Percentiles rank a stretch among this genome's conserved stretches.
These are phyloP conservation scores for Asterophora lycoperdoides DNA, from an alignment of 768 basidiomycete genomes.

Conservation along the genomic window DNA sequence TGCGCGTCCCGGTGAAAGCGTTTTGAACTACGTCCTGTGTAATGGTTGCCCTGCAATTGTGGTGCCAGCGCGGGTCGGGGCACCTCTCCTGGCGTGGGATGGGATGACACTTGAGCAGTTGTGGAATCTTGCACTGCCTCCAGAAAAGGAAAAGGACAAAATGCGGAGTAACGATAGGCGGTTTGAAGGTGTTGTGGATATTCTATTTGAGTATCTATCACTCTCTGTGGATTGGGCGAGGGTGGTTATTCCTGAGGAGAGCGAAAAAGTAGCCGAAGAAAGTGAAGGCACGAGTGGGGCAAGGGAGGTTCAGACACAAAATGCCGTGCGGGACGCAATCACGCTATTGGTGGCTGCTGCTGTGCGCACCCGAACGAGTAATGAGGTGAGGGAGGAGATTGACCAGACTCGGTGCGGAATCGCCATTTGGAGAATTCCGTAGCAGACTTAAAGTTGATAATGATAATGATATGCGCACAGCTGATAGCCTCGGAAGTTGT, in stretches of 20 bases:
- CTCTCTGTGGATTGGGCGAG: slow-evolving; percentile 62
- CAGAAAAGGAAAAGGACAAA: slow-evolving; percentile 21
- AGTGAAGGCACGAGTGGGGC: slow-evolving; percentile 6
- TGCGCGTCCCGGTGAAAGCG: slow-evolving; percentile 56
- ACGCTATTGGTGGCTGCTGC: slow-evolving; percentile 51
- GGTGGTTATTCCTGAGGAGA: slow-evolving; percentile 27
- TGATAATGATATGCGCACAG: too few relatives aligned
- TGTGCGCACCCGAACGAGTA: slow-evolving; percentile 47
- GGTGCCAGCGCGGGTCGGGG: slow-evolving; percentile 53
- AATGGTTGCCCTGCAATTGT: slow-evolving; percentile 60
- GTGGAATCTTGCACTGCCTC: slow-evolving; percentile 47
- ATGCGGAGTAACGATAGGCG: slow-evolving; percentile 28
- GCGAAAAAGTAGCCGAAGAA: slow-evolving; percentile 4
- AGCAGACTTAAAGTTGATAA: too few relatives aligned
- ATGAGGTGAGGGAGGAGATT: slow-evolving; percentile 51
- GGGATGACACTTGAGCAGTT: slow-evolving; percentile 52
- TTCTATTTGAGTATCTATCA: slow-evolving; percentile 55
- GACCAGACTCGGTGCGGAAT: slow-evolving; percentile 57
- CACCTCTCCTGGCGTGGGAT: slow-evolving; percentile 65
- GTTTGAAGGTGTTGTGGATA: slow-evolving; percentile 51
- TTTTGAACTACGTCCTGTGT: slow-evolving; percentile 56
- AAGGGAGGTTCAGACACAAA: slow-evolving; percentile 29
- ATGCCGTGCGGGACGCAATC: slow-evolving; percentile 44
- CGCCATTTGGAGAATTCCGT: slow-evolving; percentile 65
- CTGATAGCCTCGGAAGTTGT: too few relatives aligned